Conservation (phyloP, 129 eudicot species). For the Flaveria bidentis region DNA sequence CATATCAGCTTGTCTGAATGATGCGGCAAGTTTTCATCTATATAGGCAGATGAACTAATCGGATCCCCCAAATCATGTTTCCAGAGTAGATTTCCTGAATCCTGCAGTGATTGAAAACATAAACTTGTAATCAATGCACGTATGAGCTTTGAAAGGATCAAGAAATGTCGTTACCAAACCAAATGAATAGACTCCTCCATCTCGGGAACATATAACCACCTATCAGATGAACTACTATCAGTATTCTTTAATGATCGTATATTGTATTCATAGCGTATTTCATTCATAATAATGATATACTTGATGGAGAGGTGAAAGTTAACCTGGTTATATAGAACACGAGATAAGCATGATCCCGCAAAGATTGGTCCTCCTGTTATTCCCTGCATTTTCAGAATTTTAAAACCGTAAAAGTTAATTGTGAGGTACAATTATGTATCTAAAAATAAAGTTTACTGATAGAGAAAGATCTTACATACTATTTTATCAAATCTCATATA, state of each 20-base stretch:
- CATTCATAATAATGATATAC: neutral
- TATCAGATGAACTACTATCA: slow-evolving; percentile 29
- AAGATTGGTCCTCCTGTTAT: slow-evolving; percentile 87
- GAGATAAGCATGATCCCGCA: slow-evolving; percentile 80
- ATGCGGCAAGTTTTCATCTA: slow-evolving; percentile 57
- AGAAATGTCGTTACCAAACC: slow-evolving; percentile 48
- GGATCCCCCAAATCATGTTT: slow-evolving; percentile 65
- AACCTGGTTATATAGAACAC: slow-evolving; percentile 62
- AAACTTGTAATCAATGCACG: neutral
- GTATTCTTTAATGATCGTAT: neutral
- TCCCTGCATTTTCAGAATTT: slow-evolving; percentile 38
- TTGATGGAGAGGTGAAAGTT: neutral
- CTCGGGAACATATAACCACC: slow-evolving; percentile 84
- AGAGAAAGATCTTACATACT: neutral
- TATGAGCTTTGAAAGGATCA: slow-evolving; percentile 8
- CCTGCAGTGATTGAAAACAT: slow-evolving; percentile 38
- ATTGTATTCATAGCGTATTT: neutral
- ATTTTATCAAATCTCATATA: neutral
- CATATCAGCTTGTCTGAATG: slow-evolving; percentile 60
- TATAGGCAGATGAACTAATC: slow-evolving; percentile 75
- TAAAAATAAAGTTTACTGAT: neutral
- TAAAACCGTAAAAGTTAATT: neutral
- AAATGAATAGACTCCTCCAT: slow-evolving; percentile 76
- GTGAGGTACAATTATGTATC: neutral
- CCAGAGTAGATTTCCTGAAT: slow-evolving; percentile 66